Conservation (phyloP, 2,329 filamentous ascomycete species). For the Beauveria sp. region DNA sequence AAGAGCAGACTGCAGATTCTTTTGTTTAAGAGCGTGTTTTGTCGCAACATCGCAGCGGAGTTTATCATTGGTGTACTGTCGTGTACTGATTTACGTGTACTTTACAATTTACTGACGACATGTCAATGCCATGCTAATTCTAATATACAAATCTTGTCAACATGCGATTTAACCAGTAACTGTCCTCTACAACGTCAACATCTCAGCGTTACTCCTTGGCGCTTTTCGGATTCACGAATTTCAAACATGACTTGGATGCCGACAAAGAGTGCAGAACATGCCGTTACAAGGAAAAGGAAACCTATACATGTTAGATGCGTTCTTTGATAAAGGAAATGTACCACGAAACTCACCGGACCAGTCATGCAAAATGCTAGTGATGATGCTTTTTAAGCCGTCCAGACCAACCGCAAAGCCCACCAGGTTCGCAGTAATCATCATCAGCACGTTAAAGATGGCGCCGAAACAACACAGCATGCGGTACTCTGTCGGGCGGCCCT, state of each 20-base stretch:
- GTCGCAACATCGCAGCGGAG: neutral
- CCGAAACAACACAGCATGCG: constrained; percentile 74
- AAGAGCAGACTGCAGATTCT: neutral
- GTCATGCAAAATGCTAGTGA: constrained; percentile 67
- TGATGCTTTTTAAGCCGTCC: constrained; percentile 73
- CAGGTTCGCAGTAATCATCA: constrained; percentile 94
- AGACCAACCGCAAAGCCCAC: constrained; percentile 91
- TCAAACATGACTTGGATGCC: constrained; percentile 96
- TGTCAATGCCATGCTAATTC: neutral
- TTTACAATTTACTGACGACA: neutral
- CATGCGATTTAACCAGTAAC: neutral
- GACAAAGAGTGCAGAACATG: constrained; percentile 70
- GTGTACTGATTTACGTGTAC: neutral
- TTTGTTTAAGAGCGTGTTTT: neutral
- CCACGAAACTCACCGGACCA: constrained; percentile 49
- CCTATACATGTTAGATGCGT: constrained; percentile 36
- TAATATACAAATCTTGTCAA: neutral
- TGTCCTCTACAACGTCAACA: constrained; percentile 46
- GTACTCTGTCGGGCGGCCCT: constrained; percentile 61
- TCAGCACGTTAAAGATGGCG: constrained; percentile 73
- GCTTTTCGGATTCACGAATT: constrained; percentile 73
- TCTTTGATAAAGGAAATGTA: neutral
- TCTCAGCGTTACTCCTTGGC: constrained; percentile 74
- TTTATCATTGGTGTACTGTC: neutral
- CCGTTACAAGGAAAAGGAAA: constrained; percentile 61